Percentiles rank a stretch among this genome's conserved stretches.
Evolutionary conservation across 495 filamentous ascomycete species (phyloP).

Genomic region (Aspergillus carlsbadensis): DNA sequence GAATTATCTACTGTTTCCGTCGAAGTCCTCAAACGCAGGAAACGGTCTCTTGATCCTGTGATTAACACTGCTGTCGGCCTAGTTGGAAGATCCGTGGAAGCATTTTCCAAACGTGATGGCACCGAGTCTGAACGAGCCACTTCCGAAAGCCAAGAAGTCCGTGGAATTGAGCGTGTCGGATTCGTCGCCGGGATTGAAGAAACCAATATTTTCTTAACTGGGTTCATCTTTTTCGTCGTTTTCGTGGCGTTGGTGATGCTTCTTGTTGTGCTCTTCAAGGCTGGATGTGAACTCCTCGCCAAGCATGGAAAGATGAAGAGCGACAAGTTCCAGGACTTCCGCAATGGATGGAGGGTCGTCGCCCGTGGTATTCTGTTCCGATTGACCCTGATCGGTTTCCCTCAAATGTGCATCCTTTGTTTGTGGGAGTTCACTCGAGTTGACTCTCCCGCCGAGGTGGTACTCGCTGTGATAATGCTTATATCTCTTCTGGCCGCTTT

Average conservation of each 20-base stretch:
- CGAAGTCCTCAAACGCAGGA: constrained; percentile 79
- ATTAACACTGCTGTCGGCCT: constrained; percentile 30
- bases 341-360: constrained; percentile 84
- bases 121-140: constrained; percentile 43
- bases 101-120: constrained; percentile 52
- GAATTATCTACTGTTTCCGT: constrained; percentile 75
- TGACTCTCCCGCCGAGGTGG: constrained; percentile 85
- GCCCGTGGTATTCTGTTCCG: constrained; percentile 92
- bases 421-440: constrained; percentile 89
- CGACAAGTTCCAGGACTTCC: constrained; percentile 92
- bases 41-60: constrained; percentile 42
- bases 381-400: constrained; percentile 85
- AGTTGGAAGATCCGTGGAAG: constrained; percentile 44
- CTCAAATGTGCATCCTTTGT: constrained; percentile 87
- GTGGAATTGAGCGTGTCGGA: constrained; percentile 85
- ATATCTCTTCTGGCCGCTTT: constrained; percentile 76
- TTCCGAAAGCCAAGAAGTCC: constrained; percentile 65
- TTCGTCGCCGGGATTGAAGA: constrained; percentile 82
- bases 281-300: constrained; percentile 67
- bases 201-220: constrained; percentile 94
- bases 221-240: constrained; percentile 83
- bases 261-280: constrained; percentile 77
- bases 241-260: constrained; percentile 73
- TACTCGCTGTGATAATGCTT: constrained; percentile 87
- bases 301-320: constrained; percentile 76